Percentiles rank a stretch among this genome's conserved stretches.
Conservation (phyloP, 805 yeast species). For the Suhomyces tanzawaensis region DNA sequence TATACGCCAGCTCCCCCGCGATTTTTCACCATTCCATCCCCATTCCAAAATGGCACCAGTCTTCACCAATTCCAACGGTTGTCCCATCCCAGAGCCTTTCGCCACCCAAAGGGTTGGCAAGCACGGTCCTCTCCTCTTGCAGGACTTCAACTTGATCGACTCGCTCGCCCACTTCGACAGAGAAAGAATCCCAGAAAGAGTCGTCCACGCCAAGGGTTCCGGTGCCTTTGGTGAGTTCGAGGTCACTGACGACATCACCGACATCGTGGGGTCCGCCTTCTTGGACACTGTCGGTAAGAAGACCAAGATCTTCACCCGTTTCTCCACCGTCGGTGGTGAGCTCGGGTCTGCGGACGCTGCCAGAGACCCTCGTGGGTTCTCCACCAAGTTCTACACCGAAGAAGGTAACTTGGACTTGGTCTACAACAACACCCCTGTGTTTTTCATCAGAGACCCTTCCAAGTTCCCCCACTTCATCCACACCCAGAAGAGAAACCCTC, state of each 20-base stretch:
- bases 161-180: constrained; percentile 59
- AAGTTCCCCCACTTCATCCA: constrained; percentile 67
- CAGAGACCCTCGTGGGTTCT: constrained; percentile 70
- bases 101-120: constrained; percentile 54
- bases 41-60: constrained; percentile 47
- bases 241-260: constrained; percentile 47
- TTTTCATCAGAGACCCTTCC: constrained; percentile 61
- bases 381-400: constrained; percentile 63
- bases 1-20: constrained; percentile 1
- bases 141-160: constrained; percentile 58
- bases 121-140: constrained; percentile 57
- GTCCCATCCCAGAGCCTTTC: constrained; percentile 69
- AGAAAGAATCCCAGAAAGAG: constrained; percentile 66
- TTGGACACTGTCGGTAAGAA: constrained; percentile 30
- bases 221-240: constrained; percentile 62
- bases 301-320: constrained; percentile 41
- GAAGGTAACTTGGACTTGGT: constrained; percentile 73
- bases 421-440: constrained; percentile 68
- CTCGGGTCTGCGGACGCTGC: constrained; percentile 63
- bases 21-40: neutral
- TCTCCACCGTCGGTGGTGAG: constrained; percentile 72
- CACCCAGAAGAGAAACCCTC: constrained; percentile 68
- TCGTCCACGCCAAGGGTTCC: constrained; percentile 66
- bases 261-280: constrained; percentile 23
- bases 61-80: constrained; percentile 71